A percentile compares a stretch with the other conserved stretches of the same genome.
Conservation (phyloP, 2,329 filamentous ascomycete genomes). For the Pseudopyrenochaeta lycopersici region DNA sequence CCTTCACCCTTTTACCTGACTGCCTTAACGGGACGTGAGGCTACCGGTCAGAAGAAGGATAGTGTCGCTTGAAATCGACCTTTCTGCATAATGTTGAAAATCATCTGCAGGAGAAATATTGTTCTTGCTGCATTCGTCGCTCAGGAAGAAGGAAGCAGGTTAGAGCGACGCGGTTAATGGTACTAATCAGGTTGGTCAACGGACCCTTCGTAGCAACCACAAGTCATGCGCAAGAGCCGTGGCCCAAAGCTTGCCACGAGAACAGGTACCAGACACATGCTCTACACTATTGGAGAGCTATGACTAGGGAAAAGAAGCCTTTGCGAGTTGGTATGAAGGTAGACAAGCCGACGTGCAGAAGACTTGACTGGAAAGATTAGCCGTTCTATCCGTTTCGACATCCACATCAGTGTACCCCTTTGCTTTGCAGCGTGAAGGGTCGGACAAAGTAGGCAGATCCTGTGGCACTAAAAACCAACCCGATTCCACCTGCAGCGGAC, state of each 20-base stretch:
- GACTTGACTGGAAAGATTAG: slow-evolving; percentile 30
- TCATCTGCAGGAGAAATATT: slow-evolving; percentile 15
- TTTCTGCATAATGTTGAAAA: slow-evolving; percentile 27
- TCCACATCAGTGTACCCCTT: slow-evolving; percentile 6
- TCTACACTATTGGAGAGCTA: slow-evolving; percentile 7
- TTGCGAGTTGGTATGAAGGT: slow-evolving; percentile 19
- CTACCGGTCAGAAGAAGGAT: slow-evolving; percentile 29
- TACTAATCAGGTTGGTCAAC: slow-evolving; percentile 16
- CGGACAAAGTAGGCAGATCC: not conserved
- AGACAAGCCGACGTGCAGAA: slow-evolving; percentile 4
- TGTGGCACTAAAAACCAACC: not conserved
- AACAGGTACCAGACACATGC: slow-evolving; percentile 10
- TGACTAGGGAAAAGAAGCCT: not conserved
- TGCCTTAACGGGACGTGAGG: slow-evolving; percentile 33
- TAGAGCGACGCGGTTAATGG: slow-evolving; percentile 20
- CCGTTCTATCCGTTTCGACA: slow-evolving; percentile 21
- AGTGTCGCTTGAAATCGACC: slow-evolving; percentile 27
- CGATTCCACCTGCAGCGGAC: not conserved
- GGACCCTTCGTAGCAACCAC: slow-evolving; percentile 18
- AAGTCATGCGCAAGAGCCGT: slow-evolving; percentile 30
- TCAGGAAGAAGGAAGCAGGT: slow-evolving; percentile 26
- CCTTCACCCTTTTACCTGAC: slow-evolving; percentile 30
- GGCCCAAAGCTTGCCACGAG: slow-evolving; percentile 13
- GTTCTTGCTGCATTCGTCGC: slow-evolving; percentile 22
- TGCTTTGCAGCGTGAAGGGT: slow-evolving; percentile 1